phyloP scores from a whole-genome alignment of 495 filamentous ascomycete genomes.

The Aspergillus conjunctus region DNA sequence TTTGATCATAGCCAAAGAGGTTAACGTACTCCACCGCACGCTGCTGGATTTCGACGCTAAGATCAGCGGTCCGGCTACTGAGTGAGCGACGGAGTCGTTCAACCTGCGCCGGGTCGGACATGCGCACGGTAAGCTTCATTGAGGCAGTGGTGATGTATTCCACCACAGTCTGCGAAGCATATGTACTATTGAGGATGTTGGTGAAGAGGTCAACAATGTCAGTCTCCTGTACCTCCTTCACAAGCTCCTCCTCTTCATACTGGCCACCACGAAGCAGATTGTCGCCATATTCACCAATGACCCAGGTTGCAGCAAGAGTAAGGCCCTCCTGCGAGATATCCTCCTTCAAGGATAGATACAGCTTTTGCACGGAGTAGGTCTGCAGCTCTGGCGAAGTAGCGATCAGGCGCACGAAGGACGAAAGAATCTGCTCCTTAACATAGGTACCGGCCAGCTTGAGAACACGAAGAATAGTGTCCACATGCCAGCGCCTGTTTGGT shows the following conservation, averaged over 20 bases:
- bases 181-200: constrained; percentile 90
- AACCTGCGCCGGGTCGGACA: constrained; percentile 78
- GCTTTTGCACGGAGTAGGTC: constrained; percentile 93
- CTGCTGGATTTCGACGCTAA: constrained; percentile 96
- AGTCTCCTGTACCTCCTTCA: constrained; percentile 83
- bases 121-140: constrained; percentile 91
- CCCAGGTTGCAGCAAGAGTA: constrained; percentile 93
- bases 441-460: constrained; percentile 92
- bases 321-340: constrained; percentile 97
- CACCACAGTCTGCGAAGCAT: constrained; percentile 81
- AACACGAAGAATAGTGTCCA: constrained; percentile 96
- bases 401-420: constrained; percentile 93
- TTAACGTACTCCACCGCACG: constrained; percentile 93
- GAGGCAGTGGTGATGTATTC: constrained; percentile 95
- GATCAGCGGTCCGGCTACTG: constrained; percentile 70
- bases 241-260: constrained; percentile 93
- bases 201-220: constrained; percentile 90
- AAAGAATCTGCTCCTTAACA: constrained; percentile 96
- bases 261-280: constrained; percentile 82
- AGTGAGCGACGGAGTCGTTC: constrained; percentile 82
- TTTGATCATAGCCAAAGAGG: constrained; percentile 84
- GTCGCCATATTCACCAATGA: constrained; percentile 96
- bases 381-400: constrained; percentile 93
- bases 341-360: constrained; percentile 86
- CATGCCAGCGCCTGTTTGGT: constrained; percentile 96